phyloP scores from a whole-genome alignment of 495 filamentous ascomycete genomes.

The Aspergillus bertholletiae region DNA sequence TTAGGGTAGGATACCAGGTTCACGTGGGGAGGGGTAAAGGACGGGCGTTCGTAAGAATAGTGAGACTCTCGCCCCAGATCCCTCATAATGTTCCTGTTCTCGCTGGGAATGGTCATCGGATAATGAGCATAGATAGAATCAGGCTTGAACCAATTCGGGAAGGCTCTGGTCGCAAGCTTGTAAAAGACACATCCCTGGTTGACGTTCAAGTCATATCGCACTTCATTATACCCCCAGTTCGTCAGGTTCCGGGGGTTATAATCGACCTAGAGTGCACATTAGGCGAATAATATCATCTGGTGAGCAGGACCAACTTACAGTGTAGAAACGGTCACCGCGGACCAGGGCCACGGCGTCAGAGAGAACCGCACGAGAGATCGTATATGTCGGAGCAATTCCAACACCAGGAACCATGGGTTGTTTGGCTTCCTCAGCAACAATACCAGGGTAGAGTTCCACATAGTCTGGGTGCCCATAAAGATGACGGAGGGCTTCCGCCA shows the following conservation, averaged over 20 bases:
- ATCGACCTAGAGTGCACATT: slow-evolving; percentile 34
- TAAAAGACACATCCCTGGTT: slow-evolving; percentile 83
- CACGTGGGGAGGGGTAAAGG: slow-evolving; percentile 45
- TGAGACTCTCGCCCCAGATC: slow-evolving; percentile 65
- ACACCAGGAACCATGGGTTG: slow-evolving; percentile 52
- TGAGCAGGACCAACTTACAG: slow-evolving; percentile 24
- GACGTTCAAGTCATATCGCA: slow-evolving; percentile 67
- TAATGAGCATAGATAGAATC: slow-evolving; percentile 88
- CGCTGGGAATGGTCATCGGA: slow-evolving; percentile 74
- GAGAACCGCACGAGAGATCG: slow-evolving; percentile 51
- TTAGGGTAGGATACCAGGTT: slow-evolving; percentile 58
- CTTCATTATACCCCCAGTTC: slow-evolving; percentile 73
- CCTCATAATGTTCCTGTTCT: slow-evolving; percentile 72
- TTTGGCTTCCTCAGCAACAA: slow-evolving; percentile 53
- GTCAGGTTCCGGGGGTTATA: slow-evolving; percentile 78
- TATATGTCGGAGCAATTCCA: slow-evolving; percentile 56
- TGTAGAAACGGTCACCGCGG: slow-evolving; percentile 52
- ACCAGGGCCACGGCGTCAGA: slow-evolving; percentile 54
- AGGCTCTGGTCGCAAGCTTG: slow-evolving; percentile 74
- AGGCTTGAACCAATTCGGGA: slow-evolving; percentile 73
- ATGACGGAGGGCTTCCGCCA: slow-evolving; percentile 47
- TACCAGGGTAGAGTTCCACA: slow-evolving; percentile 62
- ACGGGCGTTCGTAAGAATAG: slow-evolving; percentile 68
- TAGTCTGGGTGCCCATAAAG: slow-evolving; percentile 60
- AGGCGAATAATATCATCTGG: slow-evolving; percentile 3